Conservation (phyloP, 495 filamentous ascomycete species). For the Podospora appendiculata region DNA sequence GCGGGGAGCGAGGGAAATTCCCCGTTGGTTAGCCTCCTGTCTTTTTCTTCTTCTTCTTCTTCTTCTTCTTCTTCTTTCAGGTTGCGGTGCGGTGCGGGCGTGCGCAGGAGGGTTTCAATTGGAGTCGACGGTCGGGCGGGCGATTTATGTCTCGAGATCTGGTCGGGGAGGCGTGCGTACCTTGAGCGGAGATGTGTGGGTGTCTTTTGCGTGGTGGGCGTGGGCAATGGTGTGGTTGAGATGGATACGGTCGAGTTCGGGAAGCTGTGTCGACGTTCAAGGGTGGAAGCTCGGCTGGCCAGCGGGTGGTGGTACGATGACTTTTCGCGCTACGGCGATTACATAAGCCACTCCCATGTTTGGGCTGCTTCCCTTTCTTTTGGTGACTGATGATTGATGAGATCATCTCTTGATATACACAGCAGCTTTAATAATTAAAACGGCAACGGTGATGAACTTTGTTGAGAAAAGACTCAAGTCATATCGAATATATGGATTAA, state of each 20-base stretch:
- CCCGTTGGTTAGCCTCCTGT: too few species aligned
- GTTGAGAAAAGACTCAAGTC: too few species aligned
- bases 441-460: not conserved
- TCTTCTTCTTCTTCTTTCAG: not conserved
- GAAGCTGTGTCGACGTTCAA: not conserved
- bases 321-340: constrained; percentile 6
- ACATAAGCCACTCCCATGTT: not conserved
- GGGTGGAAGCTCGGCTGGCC: not conserved
- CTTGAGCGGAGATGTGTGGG: constrained; percentile 14
- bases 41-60: not conserved
- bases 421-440: not conserved
- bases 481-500: too few species aligned
- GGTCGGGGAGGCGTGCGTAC: not conserved
- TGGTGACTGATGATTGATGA: not conserved
- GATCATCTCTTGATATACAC: not conserved
- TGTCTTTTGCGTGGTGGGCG: not conserved
- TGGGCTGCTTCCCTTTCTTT: too few species aligned
- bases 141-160: not conserved
- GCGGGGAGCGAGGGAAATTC: too few species aligned
- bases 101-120: not conserved
- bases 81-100: not conserved
- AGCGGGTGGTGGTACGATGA: constrained; percentile 12
- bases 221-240: not conserved
- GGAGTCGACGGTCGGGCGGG: not conserved
- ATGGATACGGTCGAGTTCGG: not conserved